Evolutionary conservation across 1,284 basidiomycete species (phyloP).

Genomic region (Vanrija humicola): DNA sequence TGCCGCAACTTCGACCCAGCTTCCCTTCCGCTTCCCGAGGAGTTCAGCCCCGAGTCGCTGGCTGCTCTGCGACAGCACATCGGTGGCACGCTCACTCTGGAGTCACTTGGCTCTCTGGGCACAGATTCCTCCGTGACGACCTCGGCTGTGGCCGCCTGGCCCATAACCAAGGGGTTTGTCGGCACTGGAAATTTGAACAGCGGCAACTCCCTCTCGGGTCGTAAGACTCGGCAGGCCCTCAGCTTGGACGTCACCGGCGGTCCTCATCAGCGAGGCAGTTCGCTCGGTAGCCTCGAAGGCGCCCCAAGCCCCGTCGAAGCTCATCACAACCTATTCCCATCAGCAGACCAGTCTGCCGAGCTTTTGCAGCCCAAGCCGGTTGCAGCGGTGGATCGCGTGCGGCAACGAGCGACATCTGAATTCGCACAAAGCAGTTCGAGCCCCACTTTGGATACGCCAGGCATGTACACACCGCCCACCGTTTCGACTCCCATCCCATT

Average conservation of each 20-base stretch:
- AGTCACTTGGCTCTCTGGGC: constrained; percentile 29
- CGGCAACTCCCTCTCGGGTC: not conserved
- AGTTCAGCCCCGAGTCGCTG: constrained; percentile 27
- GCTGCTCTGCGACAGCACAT: constrained; percentile 27
- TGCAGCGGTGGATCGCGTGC: too few relatives aligned
- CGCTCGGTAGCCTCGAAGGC: constrained; percentile 13
- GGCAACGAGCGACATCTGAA: too few relatives aligned
- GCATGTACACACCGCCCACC: not conserved
- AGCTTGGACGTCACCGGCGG: too few relatives aligned
- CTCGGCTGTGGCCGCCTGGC: constrained; percentile 22
- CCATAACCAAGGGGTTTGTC: constrained; percentile 36
- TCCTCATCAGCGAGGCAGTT: constrained; percentile 4
- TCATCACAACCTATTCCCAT: not conserved
- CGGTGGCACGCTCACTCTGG: constrained; percentile 39
- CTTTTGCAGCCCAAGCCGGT: too few relatives aligned
- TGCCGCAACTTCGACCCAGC: constrained; percentile 52
- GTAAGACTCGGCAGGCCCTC: too few relatives aligned
- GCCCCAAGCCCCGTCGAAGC: constrained; percentile 9
- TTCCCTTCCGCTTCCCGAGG: constrained; percentile 34
- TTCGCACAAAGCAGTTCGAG: too few relatives aligned
- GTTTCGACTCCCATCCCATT: not conserved
- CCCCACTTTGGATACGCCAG: too few relatives aligned
- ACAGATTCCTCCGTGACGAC: not conserved
- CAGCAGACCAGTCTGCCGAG: not conserved
- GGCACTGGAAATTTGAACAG: constrained; percentile 38